A percentile compares a stretch with the other conserved stretches of the same genome.
Evolutionary conservation across 1,284 basidiomycete genomes (phyloP).

Genomic region (Leccinum griseonigrum): DNA sequence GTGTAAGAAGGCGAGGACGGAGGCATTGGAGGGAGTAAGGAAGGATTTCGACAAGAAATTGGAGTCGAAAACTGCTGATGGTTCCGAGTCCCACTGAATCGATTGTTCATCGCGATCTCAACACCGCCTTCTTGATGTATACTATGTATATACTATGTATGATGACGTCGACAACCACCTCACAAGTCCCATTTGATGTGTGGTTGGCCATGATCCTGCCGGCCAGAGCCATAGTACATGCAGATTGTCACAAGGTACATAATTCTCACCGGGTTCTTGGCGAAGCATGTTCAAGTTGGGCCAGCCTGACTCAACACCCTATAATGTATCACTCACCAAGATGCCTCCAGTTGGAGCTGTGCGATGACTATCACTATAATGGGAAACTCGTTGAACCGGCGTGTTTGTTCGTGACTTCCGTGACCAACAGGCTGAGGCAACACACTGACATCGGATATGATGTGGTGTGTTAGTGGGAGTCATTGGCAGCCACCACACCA

Average conservation of each 20-base stretch:
- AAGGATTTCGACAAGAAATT: conserved; percentile 13
- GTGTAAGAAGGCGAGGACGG: conserved; percentile 13
- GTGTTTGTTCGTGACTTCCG: conserved; percentile 2
- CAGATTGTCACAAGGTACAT: neutral
- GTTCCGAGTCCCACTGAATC: neutral
- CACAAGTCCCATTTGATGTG: neutral
- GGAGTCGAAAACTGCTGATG: neutral
- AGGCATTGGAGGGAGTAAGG: conserved; percentile 6
- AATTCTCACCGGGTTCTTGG: neutral
- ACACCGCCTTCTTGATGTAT: neutral
- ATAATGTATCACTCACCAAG: neutral
- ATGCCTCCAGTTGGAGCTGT: neutral
- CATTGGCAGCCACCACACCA: conserved; percentile 5
- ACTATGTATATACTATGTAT: conserved; percentile 2
- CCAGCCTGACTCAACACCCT: neutral
- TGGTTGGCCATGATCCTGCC: neutral
- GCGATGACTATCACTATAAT: neutral
- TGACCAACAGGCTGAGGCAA: neutral
- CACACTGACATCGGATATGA: neutral
- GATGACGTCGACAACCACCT: neutral
- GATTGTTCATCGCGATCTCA: neutral
- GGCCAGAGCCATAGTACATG: neutral
- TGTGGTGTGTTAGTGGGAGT: neutral
- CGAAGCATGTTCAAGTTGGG: neutral
- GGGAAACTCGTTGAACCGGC: neutral